Evolutionary conservation across 192 early-diverging fungal genomes (phyloP).

Genomic region (Lobulomyces angularis): DNA sequence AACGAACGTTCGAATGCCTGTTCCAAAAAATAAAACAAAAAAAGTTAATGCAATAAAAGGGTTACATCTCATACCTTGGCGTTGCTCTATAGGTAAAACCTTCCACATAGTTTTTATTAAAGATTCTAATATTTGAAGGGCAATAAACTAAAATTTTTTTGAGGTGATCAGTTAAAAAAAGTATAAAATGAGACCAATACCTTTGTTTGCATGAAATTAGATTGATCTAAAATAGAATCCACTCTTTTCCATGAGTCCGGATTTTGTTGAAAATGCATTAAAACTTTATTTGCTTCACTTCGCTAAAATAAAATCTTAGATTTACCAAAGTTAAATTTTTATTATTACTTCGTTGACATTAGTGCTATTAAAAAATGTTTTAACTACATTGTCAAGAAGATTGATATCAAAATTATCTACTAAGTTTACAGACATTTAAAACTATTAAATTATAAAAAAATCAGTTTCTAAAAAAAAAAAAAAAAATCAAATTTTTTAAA

Average conservation of each 20-base stretch:
- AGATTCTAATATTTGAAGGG: constrained; percentile 84
- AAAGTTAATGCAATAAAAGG: constrained; percentile 7
- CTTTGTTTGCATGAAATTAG: constrained; percentile 69
- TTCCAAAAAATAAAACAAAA: background rate
- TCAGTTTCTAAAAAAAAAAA: too few species aligned
- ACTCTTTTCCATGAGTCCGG: constrained; percentile 92
- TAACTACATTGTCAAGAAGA: too few species aligned
- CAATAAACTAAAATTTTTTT: constrained; percentile 59
- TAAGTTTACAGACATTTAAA: too few species aligned
- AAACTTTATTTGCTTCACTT: constrained; percentile 68
- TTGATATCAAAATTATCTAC: too few species aligned
- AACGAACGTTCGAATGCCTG: constrained; percentile 93
- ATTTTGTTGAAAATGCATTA: constrained; percentile 90
- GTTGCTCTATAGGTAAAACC: constrained; percentile 69
- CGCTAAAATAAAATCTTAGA: too few species aligned
- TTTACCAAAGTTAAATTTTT: too few species aligned
- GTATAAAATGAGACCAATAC: constrained; percentile 29
- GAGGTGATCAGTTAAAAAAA: background rate
- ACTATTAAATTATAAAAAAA: background rate
- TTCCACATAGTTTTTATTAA: constrained; percentile 98
- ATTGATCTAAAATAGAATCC: constrained; percentile 80
- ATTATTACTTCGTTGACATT: too few species aligned
- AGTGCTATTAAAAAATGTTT: too few species aligned
- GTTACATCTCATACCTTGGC: constrained; percentile 42
- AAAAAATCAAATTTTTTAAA: too few species aligned